Evolutionary conservation across 208 protist species (phyloP).

Genomic region (Phytomonas serpens): DNA sequence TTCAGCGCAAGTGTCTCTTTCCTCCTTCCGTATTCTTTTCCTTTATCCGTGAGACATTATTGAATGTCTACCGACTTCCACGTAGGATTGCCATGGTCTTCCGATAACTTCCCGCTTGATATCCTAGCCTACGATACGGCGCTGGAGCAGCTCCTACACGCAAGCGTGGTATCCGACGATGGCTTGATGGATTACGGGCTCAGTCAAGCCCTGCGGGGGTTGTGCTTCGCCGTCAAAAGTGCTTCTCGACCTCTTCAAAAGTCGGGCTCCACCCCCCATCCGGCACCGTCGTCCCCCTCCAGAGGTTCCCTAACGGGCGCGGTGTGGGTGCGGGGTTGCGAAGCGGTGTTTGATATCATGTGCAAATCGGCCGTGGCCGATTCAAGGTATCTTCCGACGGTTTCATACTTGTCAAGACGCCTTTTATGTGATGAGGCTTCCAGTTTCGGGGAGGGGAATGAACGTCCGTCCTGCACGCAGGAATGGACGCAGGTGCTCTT

Average conservation of each 20-base stretch:
- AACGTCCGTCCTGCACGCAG: constrained; percentile 54
- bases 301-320: neutral
- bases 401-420: constrained; percentile 45
- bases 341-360: constrained; percentile 41
- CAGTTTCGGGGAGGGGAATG: constrained; percentile 71
- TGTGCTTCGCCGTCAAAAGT: constrained; percentile 41
- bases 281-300: neutral
- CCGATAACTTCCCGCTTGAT: constrained; percentile 18
- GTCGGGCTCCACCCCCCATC: neutral
- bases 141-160: constrained; percentile 47
- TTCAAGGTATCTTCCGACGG: constrained; percentile 15
- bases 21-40: neutral
- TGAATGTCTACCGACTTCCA: neutral
- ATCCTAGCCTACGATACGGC: constrained; percentile 46
- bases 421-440: constrained; percentile 54
- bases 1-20: neutral
- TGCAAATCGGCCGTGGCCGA: constrained; percentile 19
- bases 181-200: constrained; percentile 62
- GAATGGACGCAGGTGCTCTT: constrained; percentile 58
- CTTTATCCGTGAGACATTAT: neutral
- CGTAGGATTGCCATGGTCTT: neutral
- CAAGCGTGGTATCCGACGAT: constrained; percentile 41
- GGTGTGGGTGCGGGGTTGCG: constrained; percentile 24
- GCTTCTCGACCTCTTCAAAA: neutral
- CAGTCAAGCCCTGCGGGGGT: constrained; percentile 52